Percentiles rank a stretch among this genome's conserved stretches.
These are phyloP conservation scores for Castanospermum australe DNA, from an alignment of 306 rosid genomes.

Conservation along the genomic window DNA sequence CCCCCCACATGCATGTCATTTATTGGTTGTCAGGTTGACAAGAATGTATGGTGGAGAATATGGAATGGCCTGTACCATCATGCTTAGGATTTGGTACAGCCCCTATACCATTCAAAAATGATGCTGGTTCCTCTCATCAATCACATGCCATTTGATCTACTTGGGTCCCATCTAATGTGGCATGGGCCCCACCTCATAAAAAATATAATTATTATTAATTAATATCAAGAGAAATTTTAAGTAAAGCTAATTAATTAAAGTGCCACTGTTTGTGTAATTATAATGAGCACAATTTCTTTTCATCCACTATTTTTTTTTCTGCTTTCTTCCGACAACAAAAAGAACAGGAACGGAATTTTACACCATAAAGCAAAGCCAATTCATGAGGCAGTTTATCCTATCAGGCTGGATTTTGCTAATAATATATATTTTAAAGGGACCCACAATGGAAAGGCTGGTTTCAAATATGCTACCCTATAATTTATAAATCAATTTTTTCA, in stretches of 20 bases:
- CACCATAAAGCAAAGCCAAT: constrained; percentile 12
- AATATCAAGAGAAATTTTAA: background rate
- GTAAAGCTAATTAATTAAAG: background rate
- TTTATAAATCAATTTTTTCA: background rate
- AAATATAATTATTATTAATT: background rate
- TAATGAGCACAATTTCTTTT: background rate
- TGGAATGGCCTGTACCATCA: constrained; percentile 43
- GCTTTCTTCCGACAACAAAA: constrained; percentile 24
- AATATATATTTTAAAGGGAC: constrained; percentile 6
- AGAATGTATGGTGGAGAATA: constrained; percentile 56
- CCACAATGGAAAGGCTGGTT: constrained; percentile 11
- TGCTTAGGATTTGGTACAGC: constrained; percentile 32
- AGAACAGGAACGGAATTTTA: constrained; percentile 20
- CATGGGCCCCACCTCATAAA: background rate
- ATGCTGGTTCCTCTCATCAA: constrained; percentile 33
- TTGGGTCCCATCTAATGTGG: background rate
- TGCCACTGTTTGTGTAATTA: background rate
- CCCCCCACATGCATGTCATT: constrained; percentile 46
- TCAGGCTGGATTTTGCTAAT: constrained; percentile 29
- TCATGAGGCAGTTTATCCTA: constrained; percentile 11
- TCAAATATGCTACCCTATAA: background rate
- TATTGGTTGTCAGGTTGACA: constrained; percentile 54
- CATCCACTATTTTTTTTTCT: background rate
- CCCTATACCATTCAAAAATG: constrained; percentile 34
- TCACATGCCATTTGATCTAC: constrained; percentile 30